A percentile compares a stretch with the other conserved stretches of the same genome.
phyloP scores from a whole-genome alignment of 257 asterid species.

The Sherardia arvensis region DNA sequence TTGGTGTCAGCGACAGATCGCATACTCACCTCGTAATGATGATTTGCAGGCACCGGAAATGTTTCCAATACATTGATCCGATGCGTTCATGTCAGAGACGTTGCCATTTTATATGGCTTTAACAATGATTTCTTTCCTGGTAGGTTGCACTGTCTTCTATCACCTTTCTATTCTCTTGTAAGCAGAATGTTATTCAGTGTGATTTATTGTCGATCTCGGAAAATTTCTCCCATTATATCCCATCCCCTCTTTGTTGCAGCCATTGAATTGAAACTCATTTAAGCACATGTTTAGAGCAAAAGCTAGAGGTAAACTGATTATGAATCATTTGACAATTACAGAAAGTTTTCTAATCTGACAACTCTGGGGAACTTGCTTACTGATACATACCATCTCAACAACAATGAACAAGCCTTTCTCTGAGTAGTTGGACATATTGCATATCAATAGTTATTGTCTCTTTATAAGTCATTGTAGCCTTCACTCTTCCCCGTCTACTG shows the following conservation, averaged over 20 bases:
- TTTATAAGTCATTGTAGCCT: too few species aligned
- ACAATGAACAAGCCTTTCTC: neutral
- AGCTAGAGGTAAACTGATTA: neutral
- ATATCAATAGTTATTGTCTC: too few species aligned
- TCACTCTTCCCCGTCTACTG: too few species aligned
- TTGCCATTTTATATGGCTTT: constrained; percentile 51
- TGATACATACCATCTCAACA: neutral
- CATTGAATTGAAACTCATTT: neutral
- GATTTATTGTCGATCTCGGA: neutral
- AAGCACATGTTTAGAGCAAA: neutral
- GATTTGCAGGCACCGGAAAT: neutral
- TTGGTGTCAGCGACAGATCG: too few species aligned
- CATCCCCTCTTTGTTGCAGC: neutral
- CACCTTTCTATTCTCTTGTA: neutral
- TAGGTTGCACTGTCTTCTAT: constrained; percentile 28
- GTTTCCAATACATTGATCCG: neutral
- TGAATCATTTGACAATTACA: neutral
- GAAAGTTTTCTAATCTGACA: neutral
- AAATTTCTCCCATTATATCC: neutral
- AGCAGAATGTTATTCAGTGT: neutral
- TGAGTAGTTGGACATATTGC: neutral
- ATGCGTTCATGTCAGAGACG: constrained; percentile 38
- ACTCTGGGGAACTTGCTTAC: neutral
- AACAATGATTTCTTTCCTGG: constrained; percentile 56
- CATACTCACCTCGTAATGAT: neutral